Evolutionary conservation across 2,329 filamentous ascomycete species (phyloP).

Genomic region (Fusarium temperatum): DNA sequence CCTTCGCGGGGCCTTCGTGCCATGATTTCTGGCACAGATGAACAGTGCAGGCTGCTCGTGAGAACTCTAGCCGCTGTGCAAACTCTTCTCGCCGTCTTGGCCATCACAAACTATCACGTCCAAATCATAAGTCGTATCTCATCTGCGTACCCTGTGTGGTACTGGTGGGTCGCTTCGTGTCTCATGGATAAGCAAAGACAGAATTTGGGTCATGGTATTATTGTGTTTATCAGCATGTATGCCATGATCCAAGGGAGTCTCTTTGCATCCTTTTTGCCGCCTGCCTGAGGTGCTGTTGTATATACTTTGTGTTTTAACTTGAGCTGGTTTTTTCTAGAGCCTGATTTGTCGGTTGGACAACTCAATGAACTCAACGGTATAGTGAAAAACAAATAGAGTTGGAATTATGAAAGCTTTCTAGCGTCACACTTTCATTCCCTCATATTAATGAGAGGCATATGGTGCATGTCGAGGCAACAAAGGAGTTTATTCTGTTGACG

Average conservation of each 20-base stretch:
- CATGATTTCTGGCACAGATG: background rate
- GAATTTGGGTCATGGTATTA: slow-evolving; percentile 51
- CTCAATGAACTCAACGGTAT: background rate
- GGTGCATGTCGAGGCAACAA: background rate
- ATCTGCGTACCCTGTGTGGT: slow-evolving; percentile 90
- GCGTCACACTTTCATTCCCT: background rate
- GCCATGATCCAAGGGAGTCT: slow-evolving; percentile 82
- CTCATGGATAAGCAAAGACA: slow-evolving; percentile 48
- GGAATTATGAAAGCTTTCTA: background rate
- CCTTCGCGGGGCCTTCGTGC: slow-evolving; percentile 22
- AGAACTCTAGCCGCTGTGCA: slow-evolving; percentile 76
- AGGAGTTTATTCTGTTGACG: background rate
- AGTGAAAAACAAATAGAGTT: background rate
- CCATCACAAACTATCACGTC: slow-evolving; percentile 85
- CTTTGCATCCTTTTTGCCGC: slow-evolving; percentile 91
- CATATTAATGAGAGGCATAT: background rate
- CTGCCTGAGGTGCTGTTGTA: slow-evolving; percentile 64
- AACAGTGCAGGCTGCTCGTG: slow-evolving; percentile 48
- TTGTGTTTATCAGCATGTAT: slow-evolving; percentile 82
- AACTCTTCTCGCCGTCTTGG: slow-evolving; percentile 73
- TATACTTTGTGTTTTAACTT: background rate
- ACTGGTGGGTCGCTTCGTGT: slow-evolving; percentile 75
- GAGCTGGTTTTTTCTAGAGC: background rate
- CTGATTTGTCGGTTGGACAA: background rate
- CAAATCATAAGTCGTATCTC: slow-evolving; percentile 92